Base-by-base conservation (phyloP, 2,329 filamentous ascomycete species). In the Escovopsis sp. region DNA sequence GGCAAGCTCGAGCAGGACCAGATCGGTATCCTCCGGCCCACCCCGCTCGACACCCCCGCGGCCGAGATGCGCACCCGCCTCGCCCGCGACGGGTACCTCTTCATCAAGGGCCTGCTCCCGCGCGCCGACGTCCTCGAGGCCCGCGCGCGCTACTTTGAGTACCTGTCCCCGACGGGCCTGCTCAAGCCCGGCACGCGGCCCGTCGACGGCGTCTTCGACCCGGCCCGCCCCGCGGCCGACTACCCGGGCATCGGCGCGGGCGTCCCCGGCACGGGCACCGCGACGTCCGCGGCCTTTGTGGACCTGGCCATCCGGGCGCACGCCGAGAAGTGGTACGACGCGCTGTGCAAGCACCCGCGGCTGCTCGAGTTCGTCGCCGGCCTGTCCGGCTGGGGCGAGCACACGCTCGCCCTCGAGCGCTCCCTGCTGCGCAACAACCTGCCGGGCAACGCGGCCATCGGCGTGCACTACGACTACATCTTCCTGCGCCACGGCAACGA, bases 401-500 rank as follows among this genome's bases (percentile, higher is more conserved):
- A 66, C 36, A 71, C 68, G 0, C 52, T 72, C 4, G 23, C 38
- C 0, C 42, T 58, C 4, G 37, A 63, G 7, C 58, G 73, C 30
- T 73, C 70, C 2, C 53, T 77, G 10, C 53, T 77, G 41, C 58
- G 73, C 33, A 76, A 76, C 47, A 76, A 75, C 48, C 70, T 68
- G 0, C 73, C 73, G 0, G 65, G 65, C 0, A 73, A 70, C 39
- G 70, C 72, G 47, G 70, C 72, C 0, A 76, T 75, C 46, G 72
- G 73, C 0, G 73, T 77, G 3, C 73, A 77, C 46, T 77, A 77
- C 49, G 73, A 77, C 49, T 72, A 77, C 55, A 74, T 70, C 19
- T 77, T 76, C 49, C 53, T 77, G 39, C 55, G 72, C 1, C 53
- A 74, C 50, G 73, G 72, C 1, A 71, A 74, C 40, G 65, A 69